These are phyloP conservation scores for Backusella morwellensis DNA, from an alignment of 192 early-diverging fungal genomes.

Conservation along the genomic window DNA sequence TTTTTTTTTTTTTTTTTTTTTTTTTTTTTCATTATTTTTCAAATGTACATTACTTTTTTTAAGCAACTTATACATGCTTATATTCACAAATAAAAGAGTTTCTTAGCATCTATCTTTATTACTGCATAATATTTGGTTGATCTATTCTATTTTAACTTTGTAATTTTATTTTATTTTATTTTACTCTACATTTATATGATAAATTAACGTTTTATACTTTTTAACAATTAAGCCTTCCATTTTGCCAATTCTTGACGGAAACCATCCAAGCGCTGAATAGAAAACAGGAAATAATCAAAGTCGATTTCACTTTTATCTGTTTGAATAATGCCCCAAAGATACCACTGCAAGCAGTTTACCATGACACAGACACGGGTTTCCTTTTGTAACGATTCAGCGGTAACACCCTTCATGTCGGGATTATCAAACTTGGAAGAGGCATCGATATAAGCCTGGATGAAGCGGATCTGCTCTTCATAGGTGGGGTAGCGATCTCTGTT, in stretches of 20 bases:
- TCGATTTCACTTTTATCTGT: conserved; percentile 71
- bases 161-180: not conserved
- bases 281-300: conserved; percentile 73
- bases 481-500: conserved; percentile 53
- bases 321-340: conserved; percentile 76
- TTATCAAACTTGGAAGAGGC: not conserved
- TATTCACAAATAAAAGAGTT: not conserved
- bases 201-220: not conserved
- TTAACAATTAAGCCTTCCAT: conserved; percentile 3
- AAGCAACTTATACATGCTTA: not conserved
- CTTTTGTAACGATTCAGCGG: conserved; percentile 33
- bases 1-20: too few species aligned
- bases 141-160: too few species aligned
- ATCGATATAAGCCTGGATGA: conserved; percentile 64
- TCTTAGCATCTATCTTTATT: too few species aligned
- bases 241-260: conserved; percentile 38
- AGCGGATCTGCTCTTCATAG: conserved; percentile 48
- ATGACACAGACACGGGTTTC: conserved; percentile 43
- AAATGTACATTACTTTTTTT: not conserved
- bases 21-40: not conserved
- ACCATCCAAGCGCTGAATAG: conserved; percentile 46
- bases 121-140: too few species aligned
- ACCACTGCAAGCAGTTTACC: conserved; percentile 68
- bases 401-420: not conserved
- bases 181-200: not conserved